Evolutionary conservation across 208 protist species (phyloP).

Genomic region (Leishmania turanica): DNA sequence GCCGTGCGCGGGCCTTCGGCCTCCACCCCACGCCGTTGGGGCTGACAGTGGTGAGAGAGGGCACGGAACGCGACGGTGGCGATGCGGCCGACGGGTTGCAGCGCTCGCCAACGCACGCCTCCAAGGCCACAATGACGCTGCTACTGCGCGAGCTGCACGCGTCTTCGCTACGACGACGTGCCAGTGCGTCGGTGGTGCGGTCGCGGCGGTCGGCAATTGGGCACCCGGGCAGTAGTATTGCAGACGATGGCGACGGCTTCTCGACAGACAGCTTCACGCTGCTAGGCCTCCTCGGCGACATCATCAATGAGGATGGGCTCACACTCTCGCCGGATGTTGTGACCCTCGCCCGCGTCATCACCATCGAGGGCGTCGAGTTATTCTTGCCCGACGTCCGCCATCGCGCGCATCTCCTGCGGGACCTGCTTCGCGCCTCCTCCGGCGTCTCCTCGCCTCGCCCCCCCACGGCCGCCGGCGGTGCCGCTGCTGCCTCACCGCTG

Average conservation of each 20-base stretch:
- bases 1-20: slow-evolving; percentile 64
- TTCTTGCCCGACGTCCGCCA: slow-evolving; percentile 69
- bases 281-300: slow-evolving; percentile 66
- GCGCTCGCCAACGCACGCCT: slow-evolving; percentile 1
- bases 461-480: background rate
- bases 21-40: slow-evolving; percentile 67
- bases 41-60: slow-evolving; percentile 24
- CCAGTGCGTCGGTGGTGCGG: slow-evolving; percentile 2
- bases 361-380: slow-evolving; percentile 74
- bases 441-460: background rate
- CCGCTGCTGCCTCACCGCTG: background rate
- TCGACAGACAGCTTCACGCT: slow-evolving; percentile 34
- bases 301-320: slow-evolving; percentile 72
- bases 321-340: slow-evolving; percentile 56
- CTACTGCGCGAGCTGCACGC: slow-evolving; percentile 36
- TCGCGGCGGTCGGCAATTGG: background rate
- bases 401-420: slow-evolving; percentile 64
- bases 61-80: background rate
- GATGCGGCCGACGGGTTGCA: slow-evolving; percentile 2
- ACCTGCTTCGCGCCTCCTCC: slow-evolving; percentile 48
- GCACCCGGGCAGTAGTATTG: background rate
- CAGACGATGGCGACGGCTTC: slow-evolving; percentile 10
- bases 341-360: slow-evolving; percentile 46
- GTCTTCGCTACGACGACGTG: slow-evolving; percentile 21
- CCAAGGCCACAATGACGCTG: slow-evolving; percentile 29